Percentiles rank a stretch among this genome's conserved stretches.
Conservation (phyloP, 176 grass and related monocot genomes). For the Carex littledalei region DNA sequence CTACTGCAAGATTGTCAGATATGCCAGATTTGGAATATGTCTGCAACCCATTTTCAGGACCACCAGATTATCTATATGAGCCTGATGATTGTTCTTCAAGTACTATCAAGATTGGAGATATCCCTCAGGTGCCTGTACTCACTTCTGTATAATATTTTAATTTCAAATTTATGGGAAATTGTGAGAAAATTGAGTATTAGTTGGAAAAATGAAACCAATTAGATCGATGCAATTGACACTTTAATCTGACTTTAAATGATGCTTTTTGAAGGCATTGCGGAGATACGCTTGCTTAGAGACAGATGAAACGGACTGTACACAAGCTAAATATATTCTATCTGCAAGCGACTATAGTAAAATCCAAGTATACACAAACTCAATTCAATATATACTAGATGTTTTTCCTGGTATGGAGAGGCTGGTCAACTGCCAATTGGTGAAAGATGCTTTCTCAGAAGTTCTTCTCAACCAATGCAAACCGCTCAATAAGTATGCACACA, state of each 20-base stretch:
- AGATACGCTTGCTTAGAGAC: constrained; percentile 62
- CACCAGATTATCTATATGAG: constrained; percentile 58
- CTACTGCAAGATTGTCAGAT: constrained; percentile 43
- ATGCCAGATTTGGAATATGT: constrained; percentile 61
- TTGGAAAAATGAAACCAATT: neutral
- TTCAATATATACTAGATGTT: constrained; percentile 82
- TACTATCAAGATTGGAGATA: constrained; percentile 70
- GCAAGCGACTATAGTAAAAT: constrained; percentile 69
- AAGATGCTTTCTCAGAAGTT: constrained; percentile 71
- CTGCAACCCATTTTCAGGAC: constrained; percentile 88
- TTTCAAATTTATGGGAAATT: neutral
- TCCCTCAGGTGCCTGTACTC: constrained; percentile 50
- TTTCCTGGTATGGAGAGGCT: constrained; percentile 81
- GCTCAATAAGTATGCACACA: constrained; percentile 32
- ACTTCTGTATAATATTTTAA: neutral
- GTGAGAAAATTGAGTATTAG: neutral
- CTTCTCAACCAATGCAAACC: constrained; percentile 52
- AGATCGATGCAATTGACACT: neutral
- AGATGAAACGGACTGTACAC: constrained; percentile 36
- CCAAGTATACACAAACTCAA: constrained; percentile 67
- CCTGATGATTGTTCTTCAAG: constrained; percentile 70
- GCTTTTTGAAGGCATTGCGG: constrained; percentile 49
- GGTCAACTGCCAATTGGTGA: constrained; percentile 59
- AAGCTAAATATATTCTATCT: constrained; percentile 46
- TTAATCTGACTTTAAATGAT: neutral